These are phyloP conservation scores for Pseudofabraea citricarpa DNA, from an alignment of 2,329 filamentous ascomycete species.

Conservation along the genomic window DNA sequence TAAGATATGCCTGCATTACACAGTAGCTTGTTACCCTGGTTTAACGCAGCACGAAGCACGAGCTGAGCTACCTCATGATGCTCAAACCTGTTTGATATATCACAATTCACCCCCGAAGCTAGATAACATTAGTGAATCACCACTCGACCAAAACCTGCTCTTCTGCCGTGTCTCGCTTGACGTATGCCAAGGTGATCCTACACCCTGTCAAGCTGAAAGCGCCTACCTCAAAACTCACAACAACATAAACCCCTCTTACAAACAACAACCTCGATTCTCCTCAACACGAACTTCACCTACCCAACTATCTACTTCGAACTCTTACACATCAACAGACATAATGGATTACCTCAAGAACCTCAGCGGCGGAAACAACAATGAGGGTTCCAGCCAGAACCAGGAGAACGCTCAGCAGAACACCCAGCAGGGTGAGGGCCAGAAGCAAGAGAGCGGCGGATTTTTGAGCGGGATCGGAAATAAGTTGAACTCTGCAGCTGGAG, in stretches of 20 bases:
- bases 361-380: slow-evolving; percentile 28
- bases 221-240: background rate
- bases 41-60: too few species aligned
- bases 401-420: slow-evolving; percentile 21
- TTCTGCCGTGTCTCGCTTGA: background rate
- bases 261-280: background rate
- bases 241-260: background rate
- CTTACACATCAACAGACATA: slow-evolving; percentile 8
- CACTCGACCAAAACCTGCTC: too few species aligned
- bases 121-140: too few species aligned
- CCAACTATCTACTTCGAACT: background rate
- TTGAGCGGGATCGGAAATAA: slow-evolving; percentile 62
- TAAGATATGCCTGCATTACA: too few species aligned
- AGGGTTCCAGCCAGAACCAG: slow-evolving; percentile 29
- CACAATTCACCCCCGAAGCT: too few species aligned
- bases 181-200: background rate
- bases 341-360: slow-evolving; percentile 55
- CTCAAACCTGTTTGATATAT: too few species aligned
- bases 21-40: too few species aligned
- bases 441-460: slow-evolving; percentile 35
- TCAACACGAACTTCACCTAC: background rate
- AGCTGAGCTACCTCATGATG: too few species aligned
- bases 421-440: slow-evolving; percentile 18
- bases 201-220: background rate
- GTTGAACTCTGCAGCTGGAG: slow-evolving; percentile 66